Conservation (phyloP, 2,329 filamentous ascomycete species). For the Corniculantispora saksenae region DNA sequence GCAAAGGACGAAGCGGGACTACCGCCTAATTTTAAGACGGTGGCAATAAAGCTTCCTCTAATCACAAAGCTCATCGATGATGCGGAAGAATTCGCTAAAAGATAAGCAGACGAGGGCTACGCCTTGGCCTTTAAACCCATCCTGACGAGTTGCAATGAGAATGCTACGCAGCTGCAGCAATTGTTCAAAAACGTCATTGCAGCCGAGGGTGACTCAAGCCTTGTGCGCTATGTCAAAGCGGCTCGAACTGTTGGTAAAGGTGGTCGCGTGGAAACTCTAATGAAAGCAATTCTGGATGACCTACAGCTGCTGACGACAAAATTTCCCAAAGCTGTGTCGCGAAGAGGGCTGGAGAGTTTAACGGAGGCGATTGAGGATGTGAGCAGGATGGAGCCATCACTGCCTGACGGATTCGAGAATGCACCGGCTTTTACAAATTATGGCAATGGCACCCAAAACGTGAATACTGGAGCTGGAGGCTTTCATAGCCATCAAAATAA, state of each 20-base stretch:
- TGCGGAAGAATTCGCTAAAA: neutral
- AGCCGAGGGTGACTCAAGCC: slow-evolving; percentile 18
- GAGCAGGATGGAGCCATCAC: neutral
- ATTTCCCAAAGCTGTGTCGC: slow-evolving; percentile 4
- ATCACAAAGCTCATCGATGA: slow-evolving; percentile 26
- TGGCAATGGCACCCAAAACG: slow-evolving; percentile 2
- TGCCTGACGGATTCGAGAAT: neutral
- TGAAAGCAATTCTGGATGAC: slow-evolving; percentile 30
- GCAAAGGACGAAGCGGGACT: slow-evolving; percentile 26
- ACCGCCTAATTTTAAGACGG: slow-evolving; percentile 29
- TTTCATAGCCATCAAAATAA: slow-evolving; percentile 9
- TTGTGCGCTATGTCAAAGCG: slow-evolving; percentile 25
- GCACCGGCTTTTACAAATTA: neutral
- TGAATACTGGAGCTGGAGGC: neutral
- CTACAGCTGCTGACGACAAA: slow-evolving; percentile 27
- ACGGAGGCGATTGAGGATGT: neutral
- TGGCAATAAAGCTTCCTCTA: slow-evolving; percentile 28
- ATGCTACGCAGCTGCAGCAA: slow-evolving; percentile 24
- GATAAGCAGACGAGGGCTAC: neutral
- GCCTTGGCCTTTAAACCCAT: slow-evolving; percentile 17
- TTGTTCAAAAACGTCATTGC: slow-evolving; percentile 24
- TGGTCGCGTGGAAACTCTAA: slow-evolving; percentile 27
- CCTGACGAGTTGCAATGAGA: slow-evolving; percentile 26
- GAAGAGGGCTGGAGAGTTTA: slow-evolving; percentile 11
- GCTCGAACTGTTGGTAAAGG: slow-evolving; percentile 27